Base-by-base conservation (phyloP, 768 basidiomycete genomes). In the Pholiota conissans region DNA sequence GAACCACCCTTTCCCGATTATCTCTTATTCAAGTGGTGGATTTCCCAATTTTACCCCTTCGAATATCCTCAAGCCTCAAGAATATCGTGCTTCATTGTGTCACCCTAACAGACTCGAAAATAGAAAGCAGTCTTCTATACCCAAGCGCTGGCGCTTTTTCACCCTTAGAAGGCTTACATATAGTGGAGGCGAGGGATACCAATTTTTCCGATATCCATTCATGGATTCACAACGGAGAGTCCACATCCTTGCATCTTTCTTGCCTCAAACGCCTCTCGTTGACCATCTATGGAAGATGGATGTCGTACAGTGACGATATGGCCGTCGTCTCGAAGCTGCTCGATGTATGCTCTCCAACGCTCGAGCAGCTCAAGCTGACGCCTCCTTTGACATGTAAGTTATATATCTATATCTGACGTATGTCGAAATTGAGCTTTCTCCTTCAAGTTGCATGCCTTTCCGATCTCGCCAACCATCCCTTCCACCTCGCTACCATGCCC, bases 321-420 rank as follows among this genome's bases (percentile, higher is more conserved):
- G 26, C 27, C 39, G 18, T 26, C 30, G 42, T 57, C 14, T 42
- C 48, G 3, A n/a, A 27, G 11, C 27, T 57, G 20, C 20, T 57
- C 16, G 49, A 50, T 37, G 16, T 34, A n/a, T 57, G 37, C 14
- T 51, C 49, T 4, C 27, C 32, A 5, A 51, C 56, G 16, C 40
- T 57, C 4, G 40, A 49, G 18, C 24, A 37, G 20, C 49, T 57
- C 39, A 49, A 45, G 20, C 37, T 57, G 6, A 32, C 40, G 3
- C 49, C 49, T 22, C 49, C 56, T 9, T 16, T 52, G 26, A 51
- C 46, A 27, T 52, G 56, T 57, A n/a, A 57, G 56, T 52, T 40
- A 24, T 18, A 22, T 27, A n/a, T 7, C 3, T 30, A 14, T 6
- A 24, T 51, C 47, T 18, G 30, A 13, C 13, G 13, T 13, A 6